Conservation (phyloP, 345 rosid species). For the Crucihimalaya himalaica region DNA sequence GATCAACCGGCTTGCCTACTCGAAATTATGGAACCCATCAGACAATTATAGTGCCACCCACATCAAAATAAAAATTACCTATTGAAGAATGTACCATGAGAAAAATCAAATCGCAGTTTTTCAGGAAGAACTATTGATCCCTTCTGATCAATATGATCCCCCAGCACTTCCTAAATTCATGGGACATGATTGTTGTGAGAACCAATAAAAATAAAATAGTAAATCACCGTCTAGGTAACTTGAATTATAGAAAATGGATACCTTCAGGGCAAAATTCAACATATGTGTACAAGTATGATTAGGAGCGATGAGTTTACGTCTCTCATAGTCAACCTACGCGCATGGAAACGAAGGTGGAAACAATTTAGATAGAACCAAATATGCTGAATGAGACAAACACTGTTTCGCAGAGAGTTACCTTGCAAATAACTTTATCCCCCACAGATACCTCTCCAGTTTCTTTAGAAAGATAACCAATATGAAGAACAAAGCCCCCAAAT, state of each 20-base stretch:
- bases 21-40: conserved; percentile 25
- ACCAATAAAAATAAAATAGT: background rate
- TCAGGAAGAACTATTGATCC: conserved; percentile 98
- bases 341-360: background rate
- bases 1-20: conserved; percentile 83
- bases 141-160: conserved; percentile 94
- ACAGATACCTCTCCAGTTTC: conserved; percentile 50
- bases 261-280: conserved; percentile 96
- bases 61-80: conserved; percentile 19
- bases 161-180: conserved; percentile 80
- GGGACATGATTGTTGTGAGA: conserved; percentile 9
- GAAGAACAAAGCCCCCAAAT: conserved; percentile 90
- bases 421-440: conserved; percentile 77
- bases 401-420: conserved; percentile 49
- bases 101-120: conserved; percentile 94
- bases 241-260: conserved; percentile 29
- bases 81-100: conserved; percentile 66
- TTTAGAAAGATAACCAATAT: conserved; percentile 68
- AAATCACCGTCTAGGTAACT: background rate
- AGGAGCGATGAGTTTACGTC: conserved; percentile 91
- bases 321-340: conserved; percentile 85
- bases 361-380: background rate
- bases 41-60: background rate
- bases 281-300: conserved; percentile 97
- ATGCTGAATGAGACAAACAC: background rate